Base-by-base conservation (phyloP, 2,329 filamentous ascomycete species). In the Fusarium protoensiforme region DNA sequence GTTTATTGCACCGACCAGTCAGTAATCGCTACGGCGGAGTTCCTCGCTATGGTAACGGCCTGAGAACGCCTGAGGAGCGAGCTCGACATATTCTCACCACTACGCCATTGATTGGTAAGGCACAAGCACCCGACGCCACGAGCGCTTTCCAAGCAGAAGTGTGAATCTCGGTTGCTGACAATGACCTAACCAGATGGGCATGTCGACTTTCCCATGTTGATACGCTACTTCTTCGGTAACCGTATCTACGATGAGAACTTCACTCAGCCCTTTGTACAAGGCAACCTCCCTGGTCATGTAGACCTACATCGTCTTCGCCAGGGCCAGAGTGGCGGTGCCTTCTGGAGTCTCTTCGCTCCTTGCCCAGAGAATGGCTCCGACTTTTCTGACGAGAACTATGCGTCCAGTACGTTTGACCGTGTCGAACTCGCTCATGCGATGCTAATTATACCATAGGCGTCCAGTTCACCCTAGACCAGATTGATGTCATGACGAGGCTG, bases 331-430 rank as follows among this genome's bases (percentile, higher is more conserved):
- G 95, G 95, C 41, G 96, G 95, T 64, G 92, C 93, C n/a, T 98
- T 98, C 81, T 98, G 95, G 96, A 95, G 92, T 79, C 94, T 96
- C 11, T 98, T 88, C 77, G 90, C 93, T 43, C 89, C 90, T 0
- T 98, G 95, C 78, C 95, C 95, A 0, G 81, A 82, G 13, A 90
- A 96, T 77, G 90, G 90, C 54, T 88, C 88, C 6, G 91, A 97
- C 81, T 95, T 94, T 78, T 93, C 92, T 0, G 89, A 95, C 77
- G 88, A 87, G 61, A 93, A 91, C 78, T 95, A 95, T 78, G 89
- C 88, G 7, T 81, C 87, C 9, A 92, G 92, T 93, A 83, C 80
- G 88, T 58, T n/a, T 11, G 31, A 16, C 8, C 8, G 11, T 24
- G 29, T 29, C 9, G 24, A n/a, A 4, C 20, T 27, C 7, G 48